Base-by-base conservation (phyloP, 805 yeast species). In the Candida ponderosae region DNA sequence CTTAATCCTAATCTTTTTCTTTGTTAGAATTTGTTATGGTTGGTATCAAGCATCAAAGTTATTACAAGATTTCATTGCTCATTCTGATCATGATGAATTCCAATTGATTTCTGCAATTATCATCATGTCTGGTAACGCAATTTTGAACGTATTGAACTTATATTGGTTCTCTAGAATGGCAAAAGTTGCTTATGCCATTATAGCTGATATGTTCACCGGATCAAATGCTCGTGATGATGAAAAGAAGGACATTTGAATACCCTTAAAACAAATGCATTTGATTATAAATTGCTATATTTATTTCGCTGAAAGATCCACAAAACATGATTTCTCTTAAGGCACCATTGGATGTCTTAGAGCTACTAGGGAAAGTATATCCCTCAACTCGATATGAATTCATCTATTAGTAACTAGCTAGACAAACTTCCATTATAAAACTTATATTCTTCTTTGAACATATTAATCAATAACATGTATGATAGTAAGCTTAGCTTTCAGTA, bases 121-220 rank as follows among this genome's bases (percentile, higher is more conserved):
- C 8, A 44, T 54, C 24, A 35, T 54, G 30, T 56, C 78, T 45
- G 50, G 60, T 36, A 85, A 86, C 56, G 34, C 69, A 16, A 62
- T 74, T 14, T 70, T 87, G 44, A 72, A 81, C 48, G 42, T 58
- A 10, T 69, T 86, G 54, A 86, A 87, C 54, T 49, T 82, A 16
- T 72, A 66, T 51, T 87, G 96, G 96, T 86, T 87, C 59, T 60
- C 66, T 43, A 83, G 82, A 58, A 87, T 87, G 95, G 59, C 81
- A 15, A 50, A 49, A 31, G 71, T 82, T 36, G 87, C 88, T 5
- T 60, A 51, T 38, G 72, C 72, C 52, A 68, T 72, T 54, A 18
- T 59, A 19, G 31, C 46, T 11, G 55, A 52, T 24, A 43, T 56
- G 51, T 34, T 47, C 43, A 38, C 46, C 17, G 59, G 60, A 11